These are phyloP conservation scores for Neocatenulostroma microsporum DNA, from an alignment of 2,329 filamentous ascomycete genomes.

Conservation along the genomic window DNA sequence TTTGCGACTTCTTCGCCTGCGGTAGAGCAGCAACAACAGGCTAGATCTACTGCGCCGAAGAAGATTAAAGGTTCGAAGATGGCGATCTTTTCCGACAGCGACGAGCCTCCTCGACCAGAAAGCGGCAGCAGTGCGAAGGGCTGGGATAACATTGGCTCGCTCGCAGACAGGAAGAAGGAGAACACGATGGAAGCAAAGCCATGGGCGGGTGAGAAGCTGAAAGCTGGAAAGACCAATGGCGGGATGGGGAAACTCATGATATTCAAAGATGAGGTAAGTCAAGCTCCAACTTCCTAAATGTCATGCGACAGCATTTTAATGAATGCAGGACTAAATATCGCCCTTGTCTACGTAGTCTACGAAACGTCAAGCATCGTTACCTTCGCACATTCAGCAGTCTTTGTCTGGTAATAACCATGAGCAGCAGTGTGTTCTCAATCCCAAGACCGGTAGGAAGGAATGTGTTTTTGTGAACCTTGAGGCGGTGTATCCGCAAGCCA, in stretches of 20 bases:
- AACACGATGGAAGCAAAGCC: constrained; percentile 79
- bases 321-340: constrained; percentile 86
- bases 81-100: constrained; percentile 75
- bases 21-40: constrained; percentile 54
- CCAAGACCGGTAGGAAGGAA: constrained; percentile 73
- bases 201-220: constrained; percentile 86
- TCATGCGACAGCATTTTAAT: constrained; percentile 59
- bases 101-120: constrained; percentile 44
- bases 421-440: constrained; percentile 75
- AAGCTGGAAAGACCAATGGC: constrained; percentile 74
- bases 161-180: constrained; percentile 88
- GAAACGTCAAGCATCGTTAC: constrained; percentile 11
- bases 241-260: constrained; percentile 75
- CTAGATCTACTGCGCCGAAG: constrained; percentile 38
- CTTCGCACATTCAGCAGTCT: constrained; percentile 9
- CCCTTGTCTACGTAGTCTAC: constrained; percentile 49
- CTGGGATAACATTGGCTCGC: constrained; percentile 85
- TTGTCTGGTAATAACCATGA: constrained; percentile 34
- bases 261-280: constrained; percentile 91
- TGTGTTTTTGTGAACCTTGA: constrained; percentile 81
- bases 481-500: constrained; percentile 71
- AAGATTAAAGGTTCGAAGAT: constrained; percentile 73
- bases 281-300: constrained; percentile 24
- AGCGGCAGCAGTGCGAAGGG: constrained; percentile 57
- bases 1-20: constrained; percentile 54